These are phyloP conservation scores for Trichophyton equinum DNA, from an alignment of 2,329 filamentous ascomycete species.

Conservation along the genomic window DNA sequence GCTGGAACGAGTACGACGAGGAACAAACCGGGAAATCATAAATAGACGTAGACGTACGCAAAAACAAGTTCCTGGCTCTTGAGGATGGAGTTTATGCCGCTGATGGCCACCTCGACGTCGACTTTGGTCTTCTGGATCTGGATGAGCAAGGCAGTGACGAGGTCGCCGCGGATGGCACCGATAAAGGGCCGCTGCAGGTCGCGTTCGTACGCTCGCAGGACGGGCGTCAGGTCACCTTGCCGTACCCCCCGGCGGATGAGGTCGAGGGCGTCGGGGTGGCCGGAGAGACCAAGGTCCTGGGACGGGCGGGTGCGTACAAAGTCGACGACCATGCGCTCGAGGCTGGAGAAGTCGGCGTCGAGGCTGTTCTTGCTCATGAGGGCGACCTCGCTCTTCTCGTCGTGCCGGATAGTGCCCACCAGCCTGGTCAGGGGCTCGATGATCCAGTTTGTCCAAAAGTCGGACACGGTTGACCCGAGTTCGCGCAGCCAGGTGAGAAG, in stretches of 20 bases:
- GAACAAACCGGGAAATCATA: neutral
- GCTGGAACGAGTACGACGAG: neutral
- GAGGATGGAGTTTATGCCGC: constrained; percentile 83
- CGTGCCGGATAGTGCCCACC: constrained; percentile 83
- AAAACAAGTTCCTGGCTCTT: constrained; percentile 97
- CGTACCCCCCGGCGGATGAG: constrained; percentile 67
- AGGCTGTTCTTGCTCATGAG: constrained; percentile 93
- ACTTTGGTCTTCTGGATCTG: constrained; percentile 99
- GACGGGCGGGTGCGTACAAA: constrained; percentile 71
- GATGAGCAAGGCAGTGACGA: constrained; percentile 81
- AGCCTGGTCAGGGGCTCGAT: constrained; percentile 72
- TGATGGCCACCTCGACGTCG: constrained; percentile 90
- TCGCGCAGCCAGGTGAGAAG: constrained; percentile 70
- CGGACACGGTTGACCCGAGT: constrained; percentile 62
- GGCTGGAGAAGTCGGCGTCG: constrained; percentile 74
- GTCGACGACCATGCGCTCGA: constrained; percentile 96
- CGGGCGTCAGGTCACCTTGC: constrained; percentile 85
- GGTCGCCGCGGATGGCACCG: constrained; percentile 71
- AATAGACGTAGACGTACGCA: constrained; percentile 34
- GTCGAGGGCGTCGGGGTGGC: constrained; percentile 57
- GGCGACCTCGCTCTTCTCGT: constrained; percentile 83
- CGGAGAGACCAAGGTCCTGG: constrained; percentile 31
- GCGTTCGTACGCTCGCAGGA: constrained; percentile 80
- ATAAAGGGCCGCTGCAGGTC: constrained; percentile 71
- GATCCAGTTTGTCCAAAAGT: constrained; percentile 97